Evolutionary conservation across 306 rosid species (phyloP).

Genomic region (Cucurbita pepo): DNA sequence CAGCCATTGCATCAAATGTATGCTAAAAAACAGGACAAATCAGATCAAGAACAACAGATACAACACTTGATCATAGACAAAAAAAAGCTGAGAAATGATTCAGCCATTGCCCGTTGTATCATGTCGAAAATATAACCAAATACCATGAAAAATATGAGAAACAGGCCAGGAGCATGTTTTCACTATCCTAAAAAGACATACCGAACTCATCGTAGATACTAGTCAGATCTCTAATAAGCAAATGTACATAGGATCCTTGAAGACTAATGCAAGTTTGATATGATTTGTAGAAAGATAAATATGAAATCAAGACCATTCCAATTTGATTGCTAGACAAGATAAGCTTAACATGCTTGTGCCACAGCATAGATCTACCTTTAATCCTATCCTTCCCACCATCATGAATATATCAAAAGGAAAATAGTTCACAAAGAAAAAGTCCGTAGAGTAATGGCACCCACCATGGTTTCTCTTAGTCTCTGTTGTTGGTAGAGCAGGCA

Average conservation of each 20-base stretch:
- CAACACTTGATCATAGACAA: no score
- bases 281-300: background rate
- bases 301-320: background rate
- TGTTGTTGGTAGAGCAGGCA: conserved; percentile 83
- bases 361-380: background rate
- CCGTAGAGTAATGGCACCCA: conserved; percentile 21
- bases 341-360: background rate
- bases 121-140: background rate
- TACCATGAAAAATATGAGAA: background rate
- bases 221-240: background rate
- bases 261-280: background rate
- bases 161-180: no score
- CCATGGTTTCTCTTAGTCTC: conserved; percentile 73
- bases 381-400: conserved; percentile 1
- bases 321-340: background rate
- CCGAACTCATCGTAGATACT: background rate
- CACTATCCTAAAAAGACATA: no score
- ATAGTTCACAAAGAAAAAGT: background rate
- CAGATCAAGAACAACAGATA: background rate
- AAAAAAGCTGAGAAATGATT: no score
- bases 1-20: background rate
- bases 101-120: no score
- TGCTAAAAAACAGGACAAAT: background rate
- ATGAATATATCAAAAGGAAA: background rate
- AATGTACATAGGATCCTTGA: background rate